Base-by-base conservation (phyloP, 495 filamentous ascomycete genomes). In the Gamarada debralockiae region DNA sequence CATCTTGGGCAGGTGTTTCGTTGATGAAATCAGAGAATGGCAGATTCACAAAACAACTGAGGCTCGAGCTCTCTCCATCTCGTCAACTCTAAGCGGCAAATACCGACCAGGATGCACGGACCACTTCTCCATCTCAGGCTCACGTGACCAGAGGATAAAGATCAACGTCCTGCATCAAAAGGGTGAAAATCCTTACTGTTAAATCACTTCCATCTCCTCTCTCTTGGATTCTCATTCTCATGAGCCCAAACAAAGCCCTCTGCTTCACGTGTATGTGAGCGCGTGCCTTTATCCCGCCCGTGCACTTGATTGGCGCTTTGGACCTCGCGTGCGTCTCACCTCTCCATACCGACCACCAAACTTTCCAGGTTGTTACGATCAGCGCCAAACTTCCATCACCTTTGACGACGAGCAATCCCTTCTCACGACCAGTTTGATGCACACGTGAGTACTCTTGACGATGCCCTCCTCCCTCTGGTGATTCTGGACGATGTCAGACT, bases 1-100 rank as follows among this genome's bases (percentile, higher is more conserved):
- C 85, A 89, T 89, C 36, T 78, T 69, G 59, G 25, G 39, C 4
- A 49, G 1, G 14, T 21, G 9, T 41, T 10, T 9, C 13, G 23
- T 40, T 39, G 40, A 40, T 47, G 21, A 29, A 52, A 24, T 12
- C 40, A 34, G 39, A 52, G 20, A 18, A 10, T 24, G 34, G 22
- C 10, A n/a, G 17, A 17, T 38, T 17, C 21, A 10, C 31, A 23
- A 49, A 9, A 47, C 6, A 20, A 33, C 14, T 39, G 14, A 39
- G 17, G 17, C 17, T 39, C 36, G 36, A 39, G 36, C 36, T 39
- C 14, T 39, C 36, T 39, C 36, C 36, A 29, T 29, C 27, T 29
- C 5, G 36, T 34, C 29, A 34, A 34, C 29, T 34, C 29, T 34
- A 34, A n/a, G n/a, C n/a, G n/a, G n/a, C n/a, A n/a, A n/a, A n/a